Evolutionary conservation across 495 filamentous ascomycete species (phyloP).

Genomic region (Lentithecium fluviatile): DNA sequence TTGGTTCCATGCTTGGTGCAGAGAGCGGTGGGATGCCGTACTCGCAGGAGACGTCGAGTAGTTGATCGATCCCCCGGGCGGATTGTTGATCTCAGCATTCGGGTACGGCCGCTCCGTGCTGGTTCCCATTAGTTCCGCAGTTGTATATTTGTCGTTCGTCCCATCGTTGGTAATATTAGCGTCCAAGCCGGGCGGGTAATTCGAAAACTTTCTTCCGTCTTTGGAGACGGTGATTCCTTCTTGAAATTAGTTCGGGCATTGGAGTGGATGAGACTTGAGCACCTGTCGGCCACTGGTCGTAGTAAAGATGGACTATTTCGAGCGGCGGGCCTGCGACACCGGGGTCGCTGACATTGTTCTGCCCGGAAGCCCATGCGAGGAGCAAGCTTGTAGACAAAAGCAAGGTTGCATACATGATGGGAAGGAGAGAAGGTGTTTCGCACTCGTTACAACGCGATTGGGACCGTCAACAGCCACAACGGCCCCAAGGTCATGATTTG

Average conservation of each 20-base stretch:
- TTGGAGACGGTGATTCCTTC: conserved; percentile 46
- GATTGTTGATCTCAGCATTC: conserved; percentile 45
- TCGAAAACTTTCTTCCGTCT: conserved; percentile 48
- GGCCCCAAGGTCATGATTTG: too few species aligned
- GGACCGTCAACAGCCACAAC: too few species aligned
- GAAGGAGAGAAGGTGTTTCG: too few species aligned
- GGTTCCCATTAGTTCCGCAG: conserved; percentile 47
- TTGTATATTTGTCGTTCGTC: conserved; percentile 42
- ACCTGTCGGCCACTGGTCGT: conserved; percentile 43
- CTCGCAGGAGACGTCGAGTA: conserved; percentile 44
- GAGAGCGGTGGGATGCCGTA: not conserved
- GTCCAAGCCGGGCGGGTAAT: conserved; percentile 49
- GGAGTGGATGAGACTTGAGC: not conserved
- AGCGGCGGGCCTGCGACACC: not conserved
- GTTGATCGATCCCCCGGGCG: conserved; percentile 50
- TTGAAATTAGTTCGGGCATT: not conserved
- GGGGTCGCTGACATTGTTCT: not conserved
- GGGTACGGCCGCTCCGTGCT: conserved; percentile 47
- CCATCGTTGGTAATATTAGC: conserved; percentile 42
- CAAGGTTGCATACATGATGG: too few species aligned
- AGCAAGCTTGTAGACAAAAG: too few species aligned
- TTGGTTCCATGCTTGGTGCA: too few species aligned
- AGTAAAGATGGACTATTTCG: conserved; percentile 41
- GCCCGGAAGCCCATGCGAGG: not conserved
- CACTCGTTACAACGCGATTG: too few species aligned